Conservation (phyloP, 495 filamentous ascomycete genomes). For the Aspergillus hancockii region DNA sequence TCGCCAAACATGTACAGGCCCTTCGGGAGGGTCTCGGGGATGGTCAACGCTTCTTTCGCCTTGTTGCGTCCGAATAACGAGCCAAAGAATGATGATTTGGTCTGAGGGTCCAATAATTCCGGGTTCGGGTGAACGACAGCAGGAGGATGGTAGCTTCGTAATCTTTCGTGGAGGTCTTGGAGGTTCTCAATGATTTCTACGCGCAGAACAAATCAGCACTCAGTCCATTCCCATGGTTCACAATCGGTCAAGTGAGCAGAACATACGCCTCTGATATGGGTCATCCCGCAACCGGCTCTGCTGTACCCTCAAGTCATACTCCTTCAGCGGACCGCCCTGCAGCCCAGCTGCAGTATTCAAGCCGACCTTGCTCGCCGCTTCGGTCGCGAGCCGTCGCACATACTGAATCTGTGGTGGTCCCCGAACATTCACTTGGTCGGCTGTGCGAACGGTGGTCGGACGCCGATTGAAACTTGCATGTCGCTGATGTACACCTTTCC, state of each 20-base stretch:
- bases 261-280: slow-evolving; percentile 81
- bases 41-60: slow-evolving; percentile 40
- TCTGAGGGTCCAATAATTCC: not conserved
- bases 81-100: slow-evolving; percentile 74
- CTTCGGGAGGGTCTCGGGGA: slow-evolving; percentile 75
- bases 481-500: slow-evolving; percentile 15
- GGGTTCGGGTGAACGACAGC: slow-evolving; percentile 71
- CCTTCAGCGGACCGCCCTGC: slow-evolving; percentile 69
- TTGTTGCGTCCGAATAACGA: slow-evolving; percentile 63
- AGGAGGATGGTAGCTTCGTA: slow-evolving; percentile 71
- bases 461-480: not conserved
- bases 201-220: not conserved
- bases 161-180: slow-evolving; percentile 84
- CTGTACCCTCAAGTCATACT: slow-evolving; percentile 81
- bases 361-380: slow-evolving; percentile 9
- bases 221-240: not conserved
- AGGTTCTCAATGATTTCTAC: slow-evolving; percentile 82
- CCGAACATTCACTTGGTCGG: not conserved
- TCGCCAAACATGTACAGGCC: slow-evolving; percentile 96
- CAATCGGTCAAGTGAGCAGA: not conserved
- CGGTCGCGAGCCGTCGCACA: slow-evolving; percentile 22
- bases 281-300: slow-evolving; percentile 77
- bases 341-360: slow-evolving; percentile 14
- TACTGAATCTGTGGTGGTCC: not conserved
- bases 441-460: not conserved